A percentile compares a stretch with the other conserved stretches of the same genome.
Conservation (phyloP, 2,329 filamentous ascomycete genomes). For the Magnaporthiopsis incrustans region DNA sequence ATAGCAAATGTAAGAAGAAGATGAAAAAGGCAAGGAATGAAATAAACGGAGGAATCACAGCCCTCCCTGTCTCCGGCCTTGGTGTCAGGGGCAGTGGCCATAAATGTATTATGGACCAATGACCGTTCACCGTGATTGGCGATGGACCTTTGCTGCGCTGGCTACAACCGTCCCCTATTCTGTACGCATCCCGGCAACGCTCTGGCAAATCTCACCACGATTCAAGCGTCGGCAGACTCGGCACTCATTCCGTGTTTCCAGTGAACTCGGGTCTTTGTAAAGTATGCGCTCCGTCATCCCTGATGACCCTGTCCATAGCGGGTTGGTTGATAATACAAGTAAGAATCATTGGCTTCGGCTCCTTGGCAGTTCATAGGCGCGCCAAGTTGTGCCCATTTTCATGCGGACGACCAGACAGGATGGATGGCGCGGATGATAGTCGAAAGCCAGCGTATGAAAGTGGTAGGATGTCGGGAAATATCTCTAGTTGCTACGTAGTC, state of each 20-base stretch:
- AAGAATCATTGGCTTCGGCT: background rate
- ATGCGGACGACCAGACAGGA: background rate
- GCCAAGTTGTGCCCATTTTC: background rate
- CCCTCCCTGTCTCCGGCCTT: background rate
- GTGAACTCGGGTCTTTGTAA: background rate
- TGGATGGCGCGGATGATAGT: background rate
- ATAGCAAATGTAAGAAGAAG: background rate
- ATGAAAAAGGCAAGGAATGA: background rate
- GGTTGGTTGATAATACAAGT: background rate
- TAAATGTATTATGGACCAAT: background rate
- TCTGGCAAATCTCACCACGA: background rate
- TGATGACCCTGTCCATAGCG: background rate
- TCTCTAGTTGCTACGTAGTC: background rate
- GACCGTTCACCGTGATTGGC: background rate
- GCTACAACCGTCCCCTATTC: too few relatives aligned
- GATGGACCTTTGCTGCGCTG: too few relatives aligned
- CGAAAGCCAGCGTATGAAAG: background rate
- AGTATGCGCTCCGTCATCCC: background rate
- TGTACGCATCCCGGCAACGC: too few relatives aligned
- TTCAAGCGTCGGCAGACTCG: background rate
- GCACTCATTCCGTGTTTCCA: background rate
- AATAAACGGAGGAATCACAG: background rate
- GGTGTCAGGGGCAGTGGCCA: too few relatives aligned
- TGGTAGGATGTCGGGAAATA: background rate
- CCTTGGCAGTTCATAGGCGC: background rate